Base-by-base conservation (phyloP, 202 grass and related monocot genomes). In the Eragrostis tef region DNA sequence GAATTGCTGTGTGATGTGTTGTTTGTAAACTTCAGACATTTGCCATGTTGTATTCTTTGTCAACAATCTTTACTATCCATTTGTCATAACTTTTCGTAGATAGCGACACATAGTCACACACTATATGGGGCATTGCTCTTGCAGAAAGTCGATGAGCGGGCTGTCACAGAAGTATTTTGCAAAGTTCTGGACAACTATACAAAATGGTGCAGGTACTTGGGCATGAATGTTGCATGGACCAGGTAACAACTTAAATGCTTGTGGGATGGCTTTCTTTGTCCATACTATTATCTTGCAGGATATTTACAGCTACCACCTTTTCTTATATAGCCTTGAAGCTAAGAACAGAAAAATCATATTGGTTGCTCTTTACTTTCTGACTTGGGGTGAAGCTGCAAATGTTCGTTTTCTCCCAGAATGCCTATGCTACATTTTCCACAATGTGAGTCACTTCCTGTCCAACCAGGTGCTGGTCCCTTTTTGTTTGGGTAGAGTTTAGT, bases 121-220 rank as follows among this genome's bases (percentile, higher is more conserved):
- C 27, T 86, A 72, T 82, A 69, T 39, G 34, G 56, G 34, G 3
- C 1, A 53, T 53, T 77, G 36, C 20, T 81, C 22, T 86, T 91
- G 83, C 76, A 98, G 95, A 98, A 98, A 95, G 91, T 98, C 24
- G 95, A 98, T 80, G 95, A 98, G 80, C 90, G 45, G 76, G 92
- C 83, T 79, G 85, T 98, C 29, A 89, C 90, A 68, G 88, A 98
- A 84, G 87, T 95, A 73, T 95, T 95, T 74, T 49, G 71, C 71
- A 95, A 95, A 89, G 95, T 98, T 80, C 75, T 98, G 54, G 95
- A 95, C 68, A 98, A 98, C 65, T 98, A 98, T 75, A 98, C 93
- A 47, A 93, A 90, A 64, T 98, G 95, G 92, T 98, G 95, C 47
- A 88, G 77, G 51, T 98, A 95, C 77, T 86, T 98, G 70, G 78